Percentiles rank a stretch among this genome's conserved stretches.
Evolutionary conservation across 2,329 filamentous ascomycete genomes (phyloP).

Genomic region (Myriosclerotinia duriaeana): DNA sequence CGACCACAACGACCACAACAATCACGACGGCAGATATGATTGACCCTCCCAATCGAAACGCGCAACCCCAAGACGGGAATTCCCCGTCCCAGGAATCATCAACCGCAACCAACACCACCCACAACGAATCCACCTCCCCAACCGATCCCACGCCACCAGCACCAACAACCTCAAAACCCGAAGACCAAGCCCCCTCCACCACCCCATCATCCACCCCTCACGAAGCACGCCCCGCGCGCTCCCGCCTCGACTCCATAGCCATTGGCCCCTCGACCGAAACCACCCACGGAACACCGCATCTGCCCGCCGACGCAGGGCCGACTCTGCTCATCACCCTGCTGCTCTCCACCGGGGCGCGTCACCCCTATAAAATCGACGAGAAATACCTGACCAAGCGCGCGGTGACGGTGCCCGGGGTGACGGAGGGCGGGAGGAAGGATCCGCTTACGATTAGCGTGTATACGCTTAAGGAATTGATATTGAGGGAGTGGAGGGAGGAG

Average conservation of each 20-base stretch:
- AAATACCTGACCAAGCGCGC: constrained; percentile 80
- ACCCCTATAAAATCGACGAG: constrained; percentile 87
- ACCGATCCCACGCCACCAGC: constrained; percentile 1
- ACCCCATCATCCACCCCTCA: not conserved
- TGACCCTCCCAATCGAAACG: not conserved
- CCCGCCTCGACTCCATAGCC: constrained; percentile 2
- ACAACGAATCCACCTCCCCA: not conserved
- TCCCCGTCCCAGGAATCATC: constrained; percentile 4
- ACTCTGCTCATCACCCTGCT: constrained; percentile 76
- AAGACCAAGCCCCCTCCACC: constrained; percentile 17
- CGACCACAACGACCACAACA: not conserved
- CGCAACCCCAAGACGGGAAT: not conserved
- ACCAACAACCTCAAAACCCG: not conserved
- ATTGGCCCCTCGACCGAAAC: constrained; percentile 18
- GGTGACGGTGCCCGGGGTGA: constrained; percentile 69
- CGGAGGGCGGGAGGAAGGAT: constrained; percentile 61
- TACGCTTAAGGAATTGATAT: constrained; percentile 89
- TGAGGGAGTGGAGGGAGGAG: constrained; percentile 87
- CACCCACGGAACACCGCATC: not conserved
- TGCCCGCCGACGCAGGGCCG: constrained; percentile 42
- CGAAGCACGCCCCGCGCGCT: not conserved
- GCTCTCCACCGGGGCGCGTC: constrained; percentile 75
- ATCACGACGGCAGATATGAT: not conserved
- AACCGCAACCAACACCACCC: not conserved
- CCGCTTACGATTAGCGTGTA: constrained; percentile 91